Percentiles rank a stretch among this genome's conserved stretches.
These are phyloP conservation scores for Iris pallida DNA, from an alignment of 116 monocot genomes.

Conservation along the genomic window DNA sequence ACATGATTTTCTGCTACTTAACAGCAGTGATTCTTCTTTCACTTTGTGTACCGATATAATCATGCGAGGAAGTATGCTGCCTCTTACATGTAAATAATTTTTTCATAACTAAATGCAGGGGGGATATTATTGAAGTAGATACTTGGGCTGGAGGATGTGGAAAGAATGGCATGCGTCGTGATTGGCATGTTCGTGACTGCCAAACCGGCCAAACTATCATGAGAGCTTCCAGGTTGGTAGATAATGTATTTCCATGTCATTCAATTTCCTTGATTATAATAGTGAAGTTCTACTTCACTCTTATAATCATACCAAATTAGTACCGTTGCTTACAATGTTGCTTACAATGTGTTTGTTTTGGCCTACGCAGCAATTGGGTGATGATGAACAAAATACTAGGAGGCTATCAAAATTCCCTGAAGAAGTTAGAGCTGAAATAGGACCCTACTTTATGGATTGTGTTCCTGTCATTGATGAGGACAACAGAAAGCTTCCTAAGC, in stretches of 20 bases:
- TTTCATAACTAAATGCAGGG: conserved; percentile 7
- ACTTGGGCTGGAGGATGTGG: conserved; percentile 25
- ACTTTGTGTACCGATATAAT: neutral
- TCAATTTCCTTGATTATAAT: neutral
- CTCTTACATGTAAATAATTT: neutral
- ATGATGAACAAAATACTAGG: conserved; percentile 42
- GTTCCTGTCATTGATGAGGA: conserved; percentile 21
- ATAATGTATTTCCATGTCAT: neutral
- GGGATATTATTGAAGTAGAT: conserved; percentile 24
- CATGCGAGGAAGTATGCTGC: neutral
- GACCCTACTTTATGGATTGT: conserved; percentile 18
- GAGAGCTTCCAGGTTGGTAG: conserved; percentile 23
- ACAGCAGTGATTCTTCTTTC: neutral
- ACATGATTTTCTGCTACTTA: no score
- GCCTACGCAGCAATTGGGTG: conserved; percentile 21
- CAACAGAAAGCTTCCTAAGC: conserved; percentile 16
- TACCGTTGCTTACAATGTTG: neutral
- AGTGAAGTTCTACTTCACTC: neutral
- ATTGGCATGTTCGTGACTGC: conserved; percentile 27
- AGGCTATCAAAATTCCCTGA: conserved; percentile 34
- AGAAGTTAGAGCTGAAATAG: conserved; percentile 37
- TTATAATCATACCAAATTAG: neutral
- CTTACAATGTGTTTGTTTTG: conserved; percentile 1
- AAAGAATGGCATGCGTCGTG: conserved; percentile 34
- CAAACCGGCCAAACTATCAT: conserved; percentile 14